Evolutionary conservation across 2,329 filamentous ascomycete genomes (phyloP), one percentile per base, ranked within the genome.

Genomic region (Xylaria sp.): DNA sequence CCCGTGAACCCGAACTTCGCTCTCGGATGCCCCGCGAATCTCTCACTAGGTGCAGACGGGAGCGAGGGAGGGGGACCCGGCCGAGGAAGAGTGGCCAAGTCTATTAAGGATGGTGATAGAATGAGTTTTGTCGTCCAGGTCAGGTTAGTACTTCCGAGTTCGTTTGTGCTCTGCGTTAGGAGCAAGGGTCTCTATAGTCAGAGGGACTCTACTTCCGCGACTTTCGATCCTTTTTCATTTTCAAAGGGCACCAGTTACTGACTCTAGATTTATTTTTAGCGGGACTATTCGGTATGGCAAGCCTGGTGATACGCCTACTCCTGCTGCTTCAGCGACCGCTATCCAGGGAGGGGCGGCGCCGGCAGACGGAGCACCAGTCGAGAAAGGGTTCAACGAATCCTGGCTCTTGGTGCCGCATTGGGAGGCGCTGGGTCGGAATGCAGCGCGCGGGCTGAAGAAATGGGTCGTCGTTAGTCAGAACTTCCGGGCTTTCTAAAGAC

Each of bases 351-450:
- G 35, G 32, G 55, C 3, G 13, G 32, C 86, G 84, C 10, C 67
- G 85, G 85, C 70, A 87, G 90, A 55, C 2, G 60, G n/a, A 3
- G 50, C 53, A 12, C 65, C 65, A 51, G 12, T 44, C 35, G 86
- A 88, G 78, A 88, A 89, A 73, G 89, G 88, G 42, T 97, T 97
- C 79, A 91, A 89, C 75, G 94, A 97, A 79, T 91, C 87, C 0
- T 91, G 97, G 78, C 87, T 97, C 27, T 83, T 97, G 63, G 92
- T 95, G 44, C 93, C 94, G 8, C 93, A 93, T 80, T 86, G 89
- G 87, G 87, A 90, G 71, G 81, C 84, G 0, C 82, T 86, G 72
- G 83, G 81, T 4, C 81, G 82, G 64, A 88, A 87, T 71, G 84
- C 87, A 42, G 79, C 85, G 2, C 85, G 85, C 68, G 84, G 84